Evolutionary conservation across 495 filamentous ascomycete species (phyloP), one percentile per base, ranked within the genome.

Genomic region (Tuber borchii): DNA sequence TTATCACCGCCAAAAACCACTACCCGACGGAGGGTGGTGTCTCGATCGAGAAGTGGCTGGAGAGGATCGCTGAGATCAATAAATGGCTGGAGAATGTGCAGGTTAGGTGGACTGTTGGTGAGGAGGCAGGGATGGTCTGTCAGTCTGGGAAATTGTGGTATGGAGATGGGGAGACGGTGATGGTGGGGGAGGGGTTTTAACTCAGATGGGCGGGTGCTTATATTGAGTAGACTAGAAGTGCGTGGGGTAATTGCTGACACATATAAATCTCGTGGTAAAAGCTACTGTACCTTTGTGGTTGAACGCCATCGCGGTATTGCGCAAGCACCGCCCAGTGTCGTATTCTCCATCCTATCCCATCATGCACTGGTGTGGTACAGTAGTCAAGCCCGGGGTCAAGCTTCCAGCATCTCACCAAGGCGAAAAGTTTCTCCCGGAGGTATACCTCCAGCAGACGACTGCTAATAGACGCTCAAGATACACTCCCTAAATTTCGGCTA

Each of bases 101-200:
- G 76, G 93, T 94, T 91, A 74, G 69, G 44, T 82, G 80, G 80
- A 68, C 69, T 20, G 88, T 95, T 37, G 93, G 93, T 1, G 88
- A 94, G 78, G 92, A 93, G 82, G 88, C 85, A 77, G 93, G 93
- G 1, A 82, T 96, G 61, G 91, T 92, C 77, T 88, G 88, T 76
- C 87, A 90, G 48, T 87, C 86, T 73, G 94, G 94, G 0, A 85
- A 85, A 34, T 85, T 94, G 26, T 97, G 93, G 93, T 97, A 96
- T 85, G 94, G 94, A 39, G 91, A 89, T 39, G 93, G 93, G 1
- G 86, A 90, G 69, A 89, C 87, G 10, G 84, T 93, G 42, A 65
- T 72, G 45, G 42, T 69, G 42, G 76, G 72, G 26, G 70, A 81
- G 34, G 74, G 69, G 31, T 79, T 79, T 75, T 82, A 61, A 10